Percentiles rank a stretch among this genome's conserved stretches.
Conservation (phyloP, 768 basidiomycete species). For the Xerocomellus intermedius region DNA sequence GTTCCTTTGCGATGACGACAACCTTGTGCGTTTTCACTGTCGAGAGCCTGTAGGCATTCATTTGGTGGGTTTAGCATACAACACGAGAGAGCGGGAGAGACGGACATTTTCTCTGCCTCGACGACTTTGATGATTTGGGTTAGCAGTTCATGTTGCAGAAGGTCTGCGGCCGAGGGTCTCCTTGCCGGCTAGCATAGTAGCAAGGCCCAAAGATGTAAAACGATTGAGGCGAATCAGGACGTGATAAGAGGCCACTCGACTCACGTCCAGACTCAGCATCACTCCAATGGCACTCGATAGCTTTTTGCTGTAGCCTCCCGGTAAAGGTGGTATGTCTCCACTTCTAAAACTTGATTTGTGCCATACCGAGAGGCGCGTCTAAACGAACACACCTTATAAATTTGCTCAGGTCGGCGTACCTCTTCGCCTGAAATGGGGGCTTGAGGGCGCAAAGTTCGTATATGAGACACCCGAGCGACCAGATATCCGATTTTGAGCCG, state of each 20-base stretch:
- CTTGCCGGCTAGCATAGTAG: constrained; percentile 85
- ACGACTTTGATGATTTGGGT: constrained; percentile 67
- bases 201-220: not conserved
- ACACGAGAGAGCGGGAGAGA: not conserved
- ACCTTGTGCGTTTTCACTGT: constrained; percentile 64
- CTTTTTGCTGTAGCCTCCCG: constrained; percentile 75
- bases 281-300: constrained; percentile 75
- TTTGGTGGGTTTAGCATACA: not conserved
- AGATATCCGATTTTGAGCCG: constrained; percentile 97
- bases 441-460: constrained; percentile 94
- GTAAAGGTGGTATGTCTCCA: constrained; percentile 88
- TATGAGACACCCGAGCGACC: constrained; percentile 96
- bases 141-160: constrained; percentile 77
- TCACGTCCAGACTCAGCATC: constrained; percentile 83
- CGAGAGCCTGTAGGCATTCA: constrained; percentile 45
- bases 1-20: constrained; percentile 56
- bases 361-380: not conserved
- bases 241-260: constrained; percentile 15
- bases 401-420: constrained; percentile 80
- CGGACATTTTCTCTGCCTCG: constrained; percentile 78
- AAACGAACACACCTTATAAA: constrained; percentile 63
- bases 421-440: constrained; percentile 92
- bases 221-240: not conserved
- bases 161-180: constrained; percentile 78
- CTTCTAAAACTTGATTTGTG: constrained; percentile 43